phyloP scores from a whole-genome alignment of 805 yeast species.

The Starmerella apis region DNA sequence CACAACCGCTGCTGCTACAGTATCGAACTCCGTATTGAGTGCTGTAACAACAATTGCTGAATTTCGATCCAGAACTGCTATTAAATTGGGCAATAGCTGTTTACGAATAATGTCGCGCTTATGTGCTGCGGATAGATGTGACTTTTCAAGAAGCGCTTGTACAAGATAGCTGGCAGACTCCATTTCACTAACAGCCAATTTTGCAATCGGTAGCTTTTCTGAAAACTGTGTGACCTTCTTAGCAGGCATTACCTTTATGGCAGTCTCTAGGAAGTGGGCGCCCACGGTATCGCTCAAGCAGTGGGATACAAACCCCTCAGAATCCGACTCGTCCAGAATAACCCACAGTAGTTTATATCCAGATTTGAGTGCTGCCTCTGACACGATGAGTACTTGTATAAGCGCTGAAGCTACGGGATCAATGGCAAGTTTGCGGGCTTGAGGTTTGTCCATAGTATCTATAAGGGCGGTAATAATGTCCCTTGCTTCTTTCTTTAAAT shows the following conservation, averaged over 20 bases:
- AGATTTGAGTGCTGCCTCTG: conserved; percentile 15
- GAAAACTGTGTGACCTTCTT: conserved; percentile 64
- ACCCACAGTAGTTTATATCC: conserved; percentile 12
- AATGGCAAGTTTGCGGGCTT: conserved; percentile 63
- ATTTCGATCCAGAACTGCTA: not conserved
- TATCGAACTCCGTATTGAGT: conserved; percentile 16
- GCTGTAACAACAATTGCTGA: conserved; percentile 5
- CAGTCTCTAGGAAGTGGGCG: conserved; percentile 75
- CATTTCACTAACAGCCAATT: conserved; percentile 62
- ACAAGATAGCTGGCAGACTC: conserved; percentile 65
- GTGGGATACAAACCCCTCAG: conserved; percentile 62
- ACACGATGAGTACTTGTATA: conserved; percentile 29
- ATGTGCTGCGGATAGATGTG: conserved; percentile 15
- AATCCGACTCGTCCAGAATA: conserved; percentile 35
- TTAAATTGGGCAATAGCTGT: conserved; percentile 6
- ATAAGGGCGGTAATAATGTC: conserved; percentile 29
- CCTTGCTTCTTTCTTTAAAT: conserved; percentile 29
- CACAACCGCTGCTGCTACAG: conserved; percentile 24
- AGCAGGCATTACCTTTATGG: conserved; percentile 53
- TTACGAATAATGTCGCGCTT: conserved; percentile 9
- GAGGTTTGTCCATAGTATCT: conserved; percentile 34
- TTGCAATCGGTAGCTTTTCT: conserved; percentile 48
- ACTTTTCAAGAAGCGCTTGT: conserved; percentile 46
- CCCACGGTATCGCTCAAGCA: conserved; percentile 83
- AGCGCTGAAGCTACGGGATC: conserved; percentile 83